phyloP scores from a whole-genome alignment of 2,329 filamentous ascomycete species.

The Aspergillus terreus region DNA sequence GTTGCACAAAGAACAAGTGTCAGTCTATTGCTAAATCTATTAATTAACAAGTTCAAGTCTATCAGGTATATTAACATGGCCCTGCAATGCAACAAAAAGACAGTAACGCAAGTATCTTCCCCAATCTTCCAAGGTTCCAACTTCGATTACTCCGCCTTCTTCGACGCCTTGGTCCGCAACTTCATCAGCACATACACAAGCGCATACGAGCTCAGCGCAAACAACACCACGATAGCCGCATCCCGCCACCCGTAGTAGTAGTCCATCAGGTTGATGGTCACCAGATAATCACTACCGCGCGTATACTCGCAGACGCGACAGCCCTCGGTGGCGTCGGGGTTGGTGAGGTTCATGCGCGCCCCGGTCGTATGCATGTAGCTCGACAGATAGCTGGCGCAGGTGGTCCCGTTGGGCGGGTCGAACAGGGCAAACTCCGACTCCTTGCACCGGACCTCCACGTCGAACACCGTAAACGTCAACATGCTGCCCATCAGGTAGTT shows the following conservation, averaged over 20 bases:
- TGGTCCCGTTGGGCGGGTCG: constrained; percentile 38
- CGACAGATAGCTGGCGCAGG: constrained; percentile 57
- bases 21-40: too few relatives aligned
- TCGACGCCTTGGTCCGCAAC: constrained; percentile 32
- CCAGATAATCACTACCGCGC: constrained; percentile 57
- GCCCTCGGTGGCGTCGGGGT: constrained; percentile 52
- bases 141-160: constrained; percentile 26
- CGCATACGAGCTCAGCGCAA: constrained; percentile 11
- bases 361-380: constrained; percentile 50
- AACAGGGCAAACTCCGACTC: constrained; percentile 24
- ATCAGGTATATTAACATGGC: too few relatives aligned
- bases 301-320: constrained; percentile 62
- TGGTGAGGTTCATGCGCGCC: constrained; percentile 51
- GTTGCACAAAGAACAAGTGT: too few relatives aligned
- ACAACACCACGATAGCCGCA: constrained; percentile 9
- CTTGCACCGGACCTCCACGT: constrained; percentile 21
- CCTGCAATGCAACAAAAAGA: too few relatives aligned
- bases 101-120: too few relatives aligned
- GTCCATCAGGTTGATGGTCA: constrained; percentile 47
- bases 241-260: constrained; percentile 13
- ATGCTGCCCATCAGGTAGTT: constrained; percentile 30
- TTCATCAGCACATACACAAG: constrained; percentile 30
- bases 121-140: too few relatives aligned
- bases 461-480: constrained; percentile 23
- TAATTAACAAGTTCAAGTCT: too few relatives aligned